A percentile compares a stretch with the other conserved stretches of the same genome.
Conservation (phyloP, 495 filamentous ascomycete species). For the Darksidea phi region DNA sequence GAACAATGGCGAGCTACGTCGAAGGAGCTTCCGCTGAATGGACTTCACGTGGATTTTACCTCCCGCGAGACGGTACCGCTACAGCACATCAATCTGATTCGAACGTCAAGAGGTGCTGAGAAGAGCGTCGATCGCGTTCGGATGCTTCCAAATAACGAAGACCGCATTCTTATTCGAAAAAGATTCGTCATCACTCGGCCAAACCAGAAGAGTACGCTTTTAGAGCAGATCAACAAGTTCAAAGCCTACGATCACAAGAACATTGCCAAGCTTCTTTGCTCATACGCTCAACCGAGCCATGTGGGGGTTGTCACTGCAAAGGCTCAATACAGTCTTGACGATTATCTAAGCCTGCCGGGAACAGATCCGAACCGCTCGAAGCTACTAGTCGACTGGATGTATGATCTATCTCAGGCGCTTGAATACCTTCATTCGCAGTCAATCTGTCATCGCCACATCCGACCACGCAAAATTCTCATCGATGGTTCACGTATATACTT, state of each 20-base stretch:
- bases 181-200: conserved; percentile 27
- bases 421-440: conserved; percentile 35
- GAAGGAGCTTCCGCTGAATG: conserved; percentile 37
- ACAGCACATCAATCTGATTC: conserved; percentile 27
- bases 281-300: conserved; percentile 33
- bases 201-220: conserved; percentile 25
- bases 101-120: conserved; percentile 20
- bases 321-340: conserved; percentile 35
- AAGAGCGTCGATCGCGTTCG: conserved; percentile 35
- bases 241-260: conserved; percentile 35
- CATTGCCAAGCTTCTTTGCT: conserved; percentile 31
- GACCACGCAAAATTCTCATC: conserved; percentile 39
- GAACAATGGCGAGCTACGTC: conserved; percentile 36
- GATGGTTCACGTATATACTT: conserved; percentile 33
- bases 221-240: conserved; percentile 34
- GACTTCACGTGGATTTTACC: conserved; percentile 33
- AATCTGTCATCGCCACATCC: conserved; percentile 32
- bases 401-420: conserved; percentile 36
- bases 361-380: conserved; percentile 27
- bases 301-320: conserved; percentile 29
- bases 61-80: conserved; percentile 33
- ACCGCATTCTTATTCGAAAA: conserved; percentile 34
- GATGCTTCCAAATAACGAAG: conserved; percentile 28
- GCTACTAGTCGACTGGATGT: conserved; percentile 37
- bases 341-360: conserved; percentile 26